A percentile compares a stretch with the other conserved stretches of the same genome.
These are phyloP conservation scores for Phyllosticta capitalensis DNA, from an alignment of 2,329 filamentous ascomycete genomes.

Conservation along the genomic window DNA sequence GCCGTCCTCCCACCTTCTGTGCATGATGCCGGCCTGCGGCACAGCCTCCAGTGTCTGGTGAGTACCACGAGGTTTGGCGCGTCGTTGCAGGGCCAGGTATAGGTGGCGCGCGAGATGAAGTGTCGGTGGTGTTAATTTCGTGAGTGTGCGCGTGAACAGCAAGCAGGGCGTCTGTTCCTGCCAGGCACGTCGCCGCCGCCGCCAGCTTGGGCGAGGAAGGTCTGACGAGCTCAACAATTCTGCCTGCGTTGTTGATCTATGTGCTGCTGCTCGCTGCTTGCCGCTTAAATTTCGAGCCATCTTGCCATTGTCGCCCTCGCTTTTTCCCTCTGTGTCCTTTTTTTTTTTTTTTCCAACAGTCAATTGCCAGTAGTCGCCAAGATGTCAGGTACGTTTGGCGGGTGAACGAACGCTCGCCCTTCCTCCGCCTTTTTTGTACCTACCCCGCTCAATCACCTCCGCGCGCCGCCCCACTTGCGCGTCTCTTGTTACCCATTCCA, in stretches of 20 bases:
- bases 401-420: neutral
- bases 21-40: neutral
- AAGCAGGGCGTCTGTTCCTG: neutral
- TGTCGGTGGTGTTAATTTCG: neutral
- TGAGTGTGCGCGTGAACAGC: neutral
- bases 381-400: conserved; percentile 6
- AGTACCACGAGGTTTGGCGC: neutral
- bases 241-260: neutral
- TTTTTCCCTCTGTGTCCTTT: neutral
- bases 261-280: too few species aligned
- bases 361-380: neutral
- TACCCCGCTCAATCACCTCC: neutral
- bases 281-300: neutral
- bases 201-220: neutral
- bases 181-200: too few species aligned
- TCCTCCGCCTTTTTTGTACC: neutral
- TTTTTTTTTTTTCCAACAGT: neutral
- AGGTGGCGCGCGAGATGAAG: neutral
- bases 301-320: neutral
- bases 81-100: too few species aligned
- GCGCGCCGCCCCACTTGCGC: neutral
- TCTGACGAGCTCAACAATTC: neutral
- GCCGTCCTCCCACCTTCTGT: neutral
- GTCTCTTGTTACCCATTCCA: neutral
- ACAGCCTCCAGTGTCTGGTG: neutral